These are phyloP conservation scores for Lachnellula occidentalis DNA, from an alignment of 2,329 filamentous ascomycete species.

Conservation along the genomic window DNA sequence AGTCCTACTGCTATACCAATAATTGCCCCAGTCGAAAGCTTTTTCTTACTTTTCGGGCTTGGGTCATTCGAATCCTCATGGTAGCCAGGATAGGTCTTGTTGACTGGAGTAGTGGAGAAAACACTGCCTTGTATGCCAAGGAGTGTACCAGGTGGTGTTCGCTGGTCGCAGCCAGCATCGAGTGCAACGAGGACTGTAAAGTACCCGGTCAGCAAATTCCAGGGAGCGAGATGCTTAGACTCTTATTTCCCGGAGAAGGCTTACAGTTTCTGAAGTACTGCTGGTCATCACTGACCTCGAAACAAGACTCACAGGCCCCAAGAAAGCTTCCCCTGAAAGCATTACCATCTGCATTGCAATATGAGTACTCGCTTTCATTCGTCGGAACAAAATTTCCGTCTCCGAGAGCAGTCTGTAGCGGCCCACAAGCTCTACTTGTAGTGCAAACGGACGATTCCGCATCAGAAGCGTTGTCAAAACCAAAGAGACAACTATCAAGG, in stretches of 20 bases:
- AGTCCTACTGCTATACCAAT: constrained; percentile 25
- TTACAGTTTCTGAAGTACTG: constrained; percentile 21
- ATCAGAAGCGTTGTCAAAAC: constrained; percentile 21
- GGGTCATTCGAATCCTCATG: constrained; percentile 1
- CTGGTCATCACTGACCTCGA: constrained; percentile 5
- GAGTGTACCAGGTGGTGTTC: constrained; percentile 13
- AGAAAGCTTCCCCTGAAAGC: constrained; percentile 10
- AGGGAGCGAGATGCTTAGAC: neutral
- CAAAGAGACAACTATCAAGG: constrained; percentile 25
- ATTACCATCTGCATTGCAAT: constrained; percentile 22
- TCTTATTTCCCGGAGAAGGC: neutral
- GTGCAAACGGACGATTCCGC: constrained; percentile 21
- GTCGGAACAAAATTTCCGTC: constrained; percentile 18
- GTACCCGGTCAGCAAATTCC: neutral
- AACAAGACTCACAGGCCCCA: constrained; percentile 13
- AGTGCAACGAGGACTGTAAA: constrained; percentile 24
- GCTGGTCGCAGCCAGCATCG: constrained; percentile 25
- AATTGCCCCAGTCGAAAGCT: constrained; percentile 17
- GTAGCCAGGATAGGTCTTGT: constrained; percentile 17
- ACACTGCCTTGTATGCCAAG: constrained; percentile 24
- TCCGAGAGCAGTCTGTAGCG: constrained; percentile 21
- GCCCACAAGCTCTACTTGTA: constrained; percentile 19
- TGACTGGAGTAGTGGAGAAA: constrained; percentile 22
- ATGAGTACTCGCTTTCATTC: constrained; percentile 22
- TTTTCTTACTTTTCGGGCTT: constrained; percentile 6